Percentiles rank a stretch among this genome's conserved stretches.
Evolutionary conservation across 352 stramenopile genomes (phyloP).

Genomic region (Halophytophthora polymorphica): DNA sequence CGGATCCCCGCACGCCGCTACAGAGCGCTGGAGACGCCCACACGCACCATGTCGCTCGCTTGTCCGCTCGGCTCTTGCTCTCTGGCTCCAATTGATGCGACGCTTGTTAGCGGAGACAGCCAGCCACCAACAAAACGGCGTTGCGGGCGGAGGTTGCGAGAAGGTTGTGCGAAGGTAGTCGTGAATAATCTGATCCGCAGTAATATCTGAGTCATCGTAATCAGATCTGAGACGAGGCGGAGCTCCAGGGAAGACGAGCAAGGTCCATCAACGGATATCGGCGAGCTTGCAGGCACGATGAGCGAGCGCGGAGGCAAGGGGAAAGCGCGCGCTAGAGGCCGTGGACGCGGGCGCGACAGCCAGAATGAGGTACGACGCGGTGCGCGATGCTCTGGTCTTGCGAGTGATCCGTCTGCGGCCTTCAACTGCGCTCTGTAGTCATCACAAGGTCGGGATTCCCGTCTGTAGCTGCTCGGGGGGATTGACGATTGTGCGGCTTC

Average conservation of each 20-base stretch:
- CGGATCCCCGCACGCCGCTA: too few species aligned
- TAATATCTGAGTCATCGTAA: too few species aligned
- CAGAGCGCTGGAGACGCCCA: constrained; percentile 1
- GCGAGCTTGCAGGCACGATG: neutral
- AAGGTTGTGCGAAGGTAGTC: constrained; percentile 15
- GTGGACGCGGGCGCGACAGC: neutral
- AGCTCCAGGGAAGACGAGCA: too few species aligned
- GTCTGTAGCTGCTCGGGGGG: neutral
- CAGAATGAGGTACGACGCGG: neutral
- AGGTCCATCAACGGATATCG: too few species aligned
- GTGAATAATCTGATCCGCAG: neutral
- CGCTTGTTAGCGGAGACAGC: too few species aligned
- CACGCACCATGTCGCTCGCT: constrained; percentile 12
- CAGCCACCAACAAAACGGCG: constrained; percentile 16
- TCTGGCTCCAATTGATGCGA: neutral
- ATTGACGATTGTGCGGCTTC: neutral
- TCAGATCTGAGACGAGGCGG: too few species aligned
- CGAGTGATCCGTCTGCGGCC: too few species aligned
- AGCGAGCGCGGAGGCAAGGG: constrained; percentile 3
- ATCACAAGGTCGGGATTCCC: neutral
- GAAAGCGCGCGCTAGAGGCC: neutral
- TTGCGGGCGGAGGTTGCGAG: neutral
- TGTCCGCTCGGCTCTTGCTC: constrained; percentile 2
- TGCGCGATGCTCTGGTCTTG: too few species aligned
- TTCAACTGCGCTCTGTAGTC: neutral